Evolutionary conservation across 768 basidiomycete genomes (phyloP), one percentile per base, ranked within the genome.

Genomic region (Amanita phalloides): DNA sequence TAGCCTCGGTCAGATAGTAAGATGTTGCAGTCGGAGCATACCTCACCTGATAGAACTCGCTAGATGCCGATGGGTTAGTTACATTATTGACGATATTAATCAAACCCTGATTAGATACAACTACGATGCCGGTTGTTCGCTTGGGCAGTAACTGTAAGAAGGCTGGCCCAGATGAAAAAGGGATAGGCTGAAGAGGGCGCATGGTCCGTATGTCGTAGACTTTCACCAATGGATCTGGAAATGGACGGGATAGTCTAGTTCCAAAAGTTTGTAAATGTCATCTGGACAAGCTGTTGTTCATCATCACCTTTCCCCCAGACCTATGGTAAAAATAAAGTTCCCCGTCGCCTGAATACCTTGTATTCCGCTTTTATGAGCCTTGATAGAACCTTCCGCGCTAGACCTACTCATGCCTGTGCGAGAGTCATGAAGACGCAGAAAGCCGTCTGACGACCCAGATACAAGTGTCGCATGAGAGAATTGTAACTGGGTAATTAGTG

Each of bases 201-300:
- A 97, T 79, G 21, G 77, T 89, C 28, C 95, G 84, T 28, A 90
- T 60, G 64, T 99, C 95, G 59, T 86, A 96, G 10, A 97, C 75
- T 67, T 95, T 96, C 56, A 99, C 90, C 32, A 93, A 72, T 2
- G 92, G 90, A 63, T 97, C 95, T 0, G 90, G 87, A 50, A 86
- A 78, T 4, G 94, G 91, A 44, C 86, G 83, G 6, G 86, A 83
- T 66, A 89, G 90, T 64, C 94, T 96, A 60, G 23, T 39, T 5
- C 33, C 36, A 7, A 53, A 36, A 48, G 33, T 13, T 38, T n/a
- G 14, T 43, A 64, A 60, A 59, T 53, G 37, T 35, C 28, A 20
- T 32, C 47, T 28, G 20, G 44, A 38, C 38, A 10, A 10, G 30
- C 4, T 51, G n/a, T 45, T 5, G n/a, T 46, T 38, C 32, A 32